Base-by-base conservation (phyloP, 1,284 basidiomycete genomes). In the Heliocybe sulcata region DNA sequence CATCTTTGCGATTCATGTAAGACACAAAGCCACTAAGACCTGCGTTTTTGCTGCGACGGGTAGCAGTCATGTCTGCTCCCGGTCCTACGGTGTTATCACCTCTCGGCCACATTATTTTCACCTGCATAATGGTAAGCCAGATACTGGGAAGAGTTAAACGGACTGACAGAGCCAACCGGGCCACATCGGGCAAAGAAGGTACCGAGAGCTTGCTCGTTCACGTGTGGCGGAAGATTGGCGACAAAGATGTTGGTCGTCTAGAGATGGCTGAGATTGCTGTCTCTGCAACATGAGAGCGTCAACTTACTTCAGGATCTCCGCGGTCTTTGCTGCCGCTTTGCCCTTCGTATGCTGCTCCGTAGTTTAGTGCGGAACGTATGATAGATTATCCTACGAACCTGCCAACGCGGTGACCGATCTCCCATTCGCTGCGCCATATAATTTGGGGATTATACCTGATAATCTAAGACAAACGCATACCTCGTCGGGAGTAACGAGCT, bases 91-190 rank as follows among this genome's bases (percentile, higher is more conserved):
- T 73, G 2, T 67, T 73, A 62, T 89, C 87, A 3, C 77, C 77
- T 54, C 89, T 80, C 54, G 94, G 94, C 93, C 94, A 98, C 94
- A 98, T 96, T 58, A 98, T 87, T 75, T 97, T 95, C 54, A 92
- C 88, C 89, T 91, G 58, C 4, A 42, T 49, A 50, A 20, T 42
- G 19, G 38, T 6, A 42, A 52, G 47, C 42, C 16, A 54, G 56
- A 54, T 26, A 23, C 12, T 35, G 16, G 33, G 16, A 56, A 53
- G 10, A 25, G 12, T 56, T 35, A 51, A 23, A 22, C 33, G 54
- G 27, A 71, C 77, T 54, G 62, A 87, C 85, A 23, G 86, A 88
- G 38, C 83, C 85, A 19, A 72, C 68, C 9, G 70, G 86, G 2
- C 86, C 87, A 55, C 72, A 74, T 23, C 77, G 74, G 2, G 90